These are phyloP conservation scores for Apiospora phragmitis DNA, from an alignment of 2,329 filamentous ascomycete species.

Conservation along the genomic window DNA sequence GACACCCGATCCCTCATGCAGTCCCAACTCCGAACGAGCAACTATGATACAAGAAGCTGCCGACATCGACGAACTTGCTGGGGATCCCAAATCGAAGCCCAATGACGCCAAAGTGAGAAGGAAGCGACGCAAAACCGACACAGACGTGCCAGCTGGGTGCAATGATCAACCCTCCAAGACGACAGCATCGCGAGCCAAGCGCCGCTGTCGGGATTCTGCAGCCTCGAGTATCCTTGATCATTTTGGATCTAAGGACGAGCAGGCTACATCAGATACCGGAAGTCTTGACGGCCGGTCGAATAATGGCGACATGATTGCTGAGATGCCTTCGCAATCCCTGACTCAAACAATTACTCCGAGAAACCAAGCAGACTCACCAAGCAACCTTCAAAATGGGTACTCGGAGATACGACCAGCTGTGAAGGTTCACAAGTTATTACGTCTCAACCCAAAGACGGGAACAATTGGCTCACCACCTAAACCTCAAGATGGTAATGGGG, in stretches of 20 bases:
- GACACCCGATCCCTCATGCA: conserved; percentile 33
- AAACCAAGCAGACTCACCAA: background rate
- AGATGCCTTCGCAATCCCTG: background rate
- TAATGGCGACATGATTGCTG: conserved; percentile 7
- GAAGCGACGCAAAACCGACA: conserved; percentile 46
- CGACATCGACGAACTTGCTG: conserved; percentile 11
- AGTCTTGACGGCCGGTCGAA: background rate
- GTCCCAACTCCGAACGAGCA: conserved; percentile 27
- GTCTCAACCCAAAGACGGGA: conserved; percentile 60
- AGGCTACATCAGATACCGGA: conserved; percentile 12
- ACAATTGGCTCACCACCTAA: conserved; percentile 63
- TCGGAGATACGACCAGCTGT: background rate
- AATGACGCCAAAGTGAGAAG: conserved; percentile 16
- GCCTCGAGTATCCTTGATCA: conserved; percentile 20
- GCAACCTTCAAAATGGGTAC: background rate
- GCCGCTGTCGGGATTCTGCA: conserved; percentile 19
- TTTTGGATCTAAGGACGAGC: conserved; percentile 16
- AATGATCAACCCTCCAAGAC: background rate
- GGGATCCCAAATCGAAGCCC: background rate
- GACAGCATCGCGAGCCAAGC: conserved; percentile 16
- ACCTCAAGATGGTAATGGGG: conserved; percentile 39
- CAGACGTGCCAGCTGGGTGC: conserved; percentile 22
- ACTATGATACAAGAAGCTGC: conserved; percentile 13
- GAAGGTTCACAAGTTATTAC: conserved; percentile 52
- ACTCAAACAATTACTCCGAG: background rate